A percentile compares a stretch with the other conserved stretches of the same genome.
Conservation (phyloP, 176 grass and related monocot genomes). For the Paspalum vaginatum region DNA sequence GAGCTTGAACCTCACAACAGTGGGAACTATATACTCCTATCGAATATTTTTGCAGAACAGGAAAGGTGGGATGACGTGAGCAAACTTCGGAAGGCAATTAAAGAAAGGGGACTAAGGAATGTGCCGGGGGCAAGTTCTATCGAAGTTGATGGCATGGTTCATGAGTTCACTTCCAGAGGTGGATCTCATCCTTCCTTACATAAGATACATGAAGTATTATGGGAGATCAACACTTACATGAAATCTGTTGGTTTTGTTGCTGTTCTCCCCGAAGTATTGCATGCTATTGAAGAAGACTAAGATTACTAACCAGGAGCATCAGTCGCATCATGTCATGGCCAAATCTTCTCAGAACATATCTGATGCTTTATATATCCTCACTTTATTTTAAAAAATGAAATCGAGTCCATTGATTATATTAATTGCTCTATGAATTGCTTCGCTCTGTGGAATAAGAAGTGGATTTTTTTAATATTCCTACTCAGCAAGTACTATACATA, state of each 20-base stretch:
- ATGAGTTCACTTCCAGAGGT: conserved; percentile 85
- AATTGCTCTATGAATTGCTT: conserved; percentile 9
- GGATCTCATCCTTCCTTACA: conserved; percentile 75
- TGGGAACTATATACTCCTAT: conserved; percentile 77
- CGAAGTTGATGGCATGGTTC: conserved; percentile 70
- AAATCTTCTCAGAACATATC: conserved; percentile 42
- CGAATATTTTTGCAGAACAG: conserved; percentile 73
- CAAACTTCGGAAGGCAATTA: conserved; percentile 69
- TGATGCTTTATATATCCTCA: conserved; percentile 37
- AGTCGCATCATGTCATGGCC: neutral
- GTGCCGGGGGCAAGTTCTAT: conserved; percentile 78
- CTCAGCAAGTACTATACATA: neutral
- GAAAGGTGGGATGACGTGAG: conserved; percentile 69
- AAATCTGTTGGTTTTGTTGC: conserved; percentile 47
- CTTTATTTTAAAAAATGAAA: neutral
- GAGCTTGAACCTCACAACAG: conserved; percentile 75
- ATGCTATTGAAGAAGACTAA: conserved; percentile 53
- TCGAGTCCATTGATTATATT: conserved; percentile 25
- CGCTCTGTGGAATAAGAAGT: conserved; percentile 30
- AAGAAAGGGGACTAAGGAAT: conserved; percentile 64
- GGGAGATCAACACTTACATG: conserved; percentile 54
- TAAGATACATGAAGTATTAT: conserved; percentile 59
- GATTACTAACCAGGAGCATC: neutral
- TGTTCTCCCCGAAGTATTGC: conserved; percentile 31
- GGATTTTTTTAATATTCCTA: neutral